Percentiles rank a stretch among this genome's conserved stretches.
Conservation (phyloP, 768 basidiomycete genomes). For the Lentinula lateritia region DNA sequence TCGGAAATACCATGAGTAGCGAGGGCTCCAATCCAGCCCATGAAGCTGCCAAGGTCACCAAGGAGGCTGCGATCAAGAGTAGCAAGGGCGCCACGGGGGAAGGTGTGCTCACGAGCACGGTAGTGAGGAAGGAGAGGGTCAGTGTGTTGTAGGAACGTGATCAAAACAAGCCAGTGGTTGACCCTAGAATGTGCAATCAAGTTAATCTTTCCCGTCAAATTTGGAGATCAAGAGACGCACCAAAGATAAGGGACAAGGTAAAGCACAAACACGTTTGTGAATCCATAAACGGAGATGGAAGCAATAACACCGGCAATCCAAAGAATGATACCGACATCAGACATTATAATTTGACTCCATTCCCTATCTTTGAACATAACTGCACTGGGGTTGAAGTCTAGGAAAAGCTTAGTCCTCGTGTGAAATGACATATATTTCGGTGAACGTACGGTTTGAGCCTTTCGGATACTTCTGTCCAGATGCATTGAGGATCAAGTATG, state of each 20-base stretch:
- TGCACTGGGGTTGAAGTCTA: conserved; percentile 73
- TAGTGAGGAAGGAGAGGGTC: conserved; percentile 95
- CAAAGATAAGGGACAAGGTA: conserved; percentile 91
- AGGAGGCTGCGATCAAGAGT: conserved; percentile 85
- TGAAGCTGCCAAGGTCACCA: conserved; percentile 70
- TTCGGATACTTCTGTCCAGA: conserved; percentile 85
- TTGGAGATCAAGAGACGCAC: conserved; percentile 23
- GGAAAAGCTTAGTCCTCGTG: neutral
- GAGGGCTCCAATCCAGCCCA: conserved; percentile 81
- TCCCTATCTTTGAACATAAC: conserved; percentile 87
- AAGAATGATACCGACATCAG: conserved; percentile 75
- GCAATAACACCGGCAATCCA: conserved; percentile 59
- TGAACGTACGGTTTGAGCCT: conserved; percentile 68
- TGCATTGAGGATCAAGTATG: conserved; percentile 78
- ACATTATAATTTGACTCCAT: conserved; percentile 66
- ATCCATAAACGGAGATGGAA: conserved; percentile 57
- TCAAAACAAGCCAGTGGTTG: conserved; percentile 93
- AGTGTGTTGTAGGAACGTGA: conserved; percentile 98
- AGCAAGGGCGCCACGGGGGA: conserved; percentile 87
- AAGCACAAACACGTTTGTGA: conserved; percentile 65
- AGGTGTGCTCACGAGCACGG: conserved; percentile 83
- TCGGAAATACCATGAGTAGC: conserved; percentile 92
- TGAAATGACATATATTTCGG: no score
- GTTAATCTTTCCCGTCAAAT: neutral
- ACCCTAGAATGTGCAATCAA: conserved; percentile 39